Conservation (phyloP, 768 basidiomycete species). For the Tricholoma saponaceum region DNA sequence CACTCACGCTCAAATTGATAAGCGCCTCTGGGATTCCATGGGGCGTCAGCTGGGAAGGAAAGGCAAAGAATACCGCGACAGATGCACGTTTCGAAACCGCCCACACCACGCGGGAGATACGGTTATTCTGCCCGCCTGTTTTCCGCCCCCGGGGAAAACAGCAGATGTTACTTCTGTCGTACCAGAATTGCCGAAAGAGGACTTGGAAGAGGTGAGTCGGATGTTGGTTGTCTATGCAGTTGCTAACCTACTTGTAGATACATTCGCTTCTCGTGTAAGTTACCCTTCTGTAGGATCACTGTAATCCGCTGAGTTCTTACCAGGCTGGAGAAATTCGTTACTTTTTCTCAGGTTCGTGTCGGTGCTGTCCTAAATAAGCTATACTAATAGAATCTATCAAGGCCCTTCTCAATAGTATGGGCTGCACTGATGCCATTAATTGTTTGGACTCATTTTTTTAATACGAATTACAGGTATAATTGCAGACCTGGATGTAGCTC, state of each 20-base stretch:
- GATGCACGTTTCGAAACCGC: not conserved
- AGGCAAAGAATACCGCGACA: constrained; percentile 7
- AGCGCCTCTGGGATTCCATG: constrained; percentile 34
- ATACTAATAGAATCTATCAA: constrained; percentile 18
- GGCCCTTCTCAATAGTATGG: not conserved
- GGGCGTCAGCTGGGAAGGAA: constrained; percentile 33
- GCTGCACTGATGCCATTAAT: not conserved
- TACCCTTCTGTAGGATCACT: not conserved
- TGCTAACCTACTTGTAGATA: constrained; percentile 28
- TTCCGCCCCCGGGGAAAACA: not conserved
- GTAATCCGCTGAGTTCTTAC: not conserved
- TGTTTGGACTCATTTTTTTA: not conserved
- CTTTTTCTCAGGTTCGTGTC: constrained; percentile 32
- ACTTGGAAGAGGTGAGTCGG: not conserved
- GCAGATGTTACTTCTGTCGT: not conserved
- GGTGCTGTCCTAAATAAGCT: not conserved
- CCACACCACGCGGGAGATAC: not conserved
- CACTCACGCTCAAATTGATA: constrained; percentile 35
- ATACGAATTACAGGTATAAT: constrained; percentile 37
- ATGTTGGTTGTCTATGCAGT: not conserved
- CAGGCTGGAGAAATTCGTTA: constrained; percentile 42
- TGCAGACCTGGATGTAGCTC: constrained; percentile 41
- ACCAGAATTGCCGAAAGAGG: not conserved
- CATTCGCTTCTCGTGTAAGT: constrained; percentile 53
- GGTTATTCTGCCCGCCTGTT: not conserved